Percentiles rank a stretch among this genome's conserved stretches.
These are phyloP conservation scores for Backusella morwellensis DNA, from an alignment of 192 early-diverging fungal species.

Conservation along the genomic window DNA sequence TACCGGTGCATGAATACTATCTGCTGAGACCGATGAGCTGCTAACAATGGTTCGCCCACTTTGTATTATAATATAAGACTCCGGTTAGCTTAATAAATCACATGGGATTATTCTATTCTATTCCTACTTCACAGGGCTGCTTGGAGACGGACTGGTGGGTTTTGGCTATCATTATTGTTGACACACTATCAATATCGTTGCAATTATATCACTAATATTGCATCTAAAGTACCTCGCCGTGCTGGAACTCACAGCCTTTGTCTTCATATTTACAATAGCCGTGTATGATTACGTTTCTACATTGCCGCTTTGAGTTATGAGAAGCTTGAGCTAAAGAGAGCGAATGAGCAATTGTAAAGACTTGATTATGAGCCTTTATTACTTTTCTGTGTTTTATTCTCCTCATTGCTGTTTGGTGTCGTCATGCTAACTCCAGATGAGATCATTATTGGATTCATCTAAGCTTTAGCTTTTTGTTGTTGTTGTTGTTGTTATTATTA, in stretches of 20 bases:
- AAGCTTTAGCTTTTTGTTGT: background rate
- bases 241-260: constrained; percentile 78
- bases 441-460: background rate
- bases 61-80: background rate
- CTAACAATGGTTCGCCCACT: background rate
- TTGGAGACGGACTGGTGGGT: background rate
- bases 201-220: background rate
- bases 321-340: background rate
- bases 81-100: background rate
- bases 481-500: background rate
- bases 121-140: background rate
- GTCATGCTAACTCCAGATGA: background rate
- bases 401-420: background rate
- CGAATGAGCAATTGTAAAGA: background rate
- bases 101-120: background rate
- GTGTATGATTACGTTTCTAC: constrained; percentile 74
- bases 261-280: constrained; percentile 78
- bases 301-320: constrained; percentile 38
- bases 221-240: constrained; percentile 47
- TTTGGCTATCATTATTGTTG: background rate
- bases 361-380: background rate
- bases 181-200: background rate
- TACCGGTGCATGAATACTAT: constrained; percentile 48
- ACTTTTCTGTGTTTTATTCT: background rate
- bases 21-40: constrained; percentile 42